A percentile compares a stretch with the other conserved stretches of the same genome.
Conservation (phyloP, 805 yeast genomes). For the Spathaspora sp. region DNA sequence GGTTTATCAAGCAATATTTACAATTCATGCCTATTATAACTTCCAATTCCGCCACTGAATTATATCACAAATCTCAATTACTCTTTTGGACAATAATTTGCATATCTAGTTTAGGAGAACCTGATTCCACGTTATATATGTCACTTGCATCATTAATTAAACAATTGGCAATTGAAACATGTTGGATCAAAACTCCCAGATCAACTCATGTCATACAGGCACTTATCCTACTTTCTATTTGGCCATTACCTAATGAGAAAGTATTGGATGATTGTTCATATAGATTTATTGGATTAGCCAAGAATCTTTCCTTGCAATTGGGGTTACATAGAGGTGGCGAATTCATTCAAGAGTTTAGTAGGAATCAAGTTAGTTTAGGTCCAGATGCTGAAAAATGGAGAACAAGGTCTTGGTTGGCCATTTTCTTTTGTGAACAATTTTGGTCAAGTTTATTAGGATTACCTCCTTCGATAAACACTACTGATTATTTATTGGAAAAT, state of each 20-base stretch:
- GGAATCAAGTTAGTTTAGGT: constrained; percentile 78
- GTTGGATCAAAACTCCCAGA: constrained; percentile 91
- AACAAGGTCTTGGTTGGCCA: constrained; percentile 87
- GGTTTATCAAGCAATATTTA: constrained; percentile 62
- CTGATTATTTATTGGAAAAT: constrained; percentile 74
- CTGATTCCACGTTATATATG: constrained; percentile 78
- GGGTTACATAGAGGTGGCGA: constrained; percentile 87
- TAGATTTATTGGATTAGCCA: constrained; percentile 84
- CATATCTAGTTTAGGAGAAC: constrained; percentile 82
- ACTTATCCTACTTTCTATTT: constrained; percentile 71
- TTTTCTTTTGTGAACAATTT: constrained; percentile 83
- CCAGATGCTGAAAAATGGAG: constrained; percentile 94
- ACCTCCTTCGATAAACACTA: constrained; percentile 79
- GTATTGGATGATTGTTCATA: constrained; percentile 90
- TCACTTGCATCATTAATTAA: constrained; percentile 73
- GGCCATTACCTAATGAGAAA: constrained; percentile 94
- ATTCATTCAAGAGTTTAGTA: constrained; percentile 83
- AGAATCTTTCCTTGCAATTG: constrained; percentile 75
- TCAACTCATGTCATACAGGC: constrained; percentile 94
- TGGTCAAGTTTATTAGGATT: constrained; percentile 87
- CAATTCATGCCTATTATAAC: constrained; percentile 80
- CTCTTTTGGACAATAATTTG: constrained; percentile 89
- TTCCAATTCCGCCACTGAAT: constrained; percentile 66
- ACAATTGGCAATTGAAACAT: constrained; percentile 84
- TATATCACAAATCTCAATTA: constrained; percentile 78